phyloP scores from a whole-genome alignment of 2,329 filamentous ascomycete species.

The Alternaria triticina region DNA sequence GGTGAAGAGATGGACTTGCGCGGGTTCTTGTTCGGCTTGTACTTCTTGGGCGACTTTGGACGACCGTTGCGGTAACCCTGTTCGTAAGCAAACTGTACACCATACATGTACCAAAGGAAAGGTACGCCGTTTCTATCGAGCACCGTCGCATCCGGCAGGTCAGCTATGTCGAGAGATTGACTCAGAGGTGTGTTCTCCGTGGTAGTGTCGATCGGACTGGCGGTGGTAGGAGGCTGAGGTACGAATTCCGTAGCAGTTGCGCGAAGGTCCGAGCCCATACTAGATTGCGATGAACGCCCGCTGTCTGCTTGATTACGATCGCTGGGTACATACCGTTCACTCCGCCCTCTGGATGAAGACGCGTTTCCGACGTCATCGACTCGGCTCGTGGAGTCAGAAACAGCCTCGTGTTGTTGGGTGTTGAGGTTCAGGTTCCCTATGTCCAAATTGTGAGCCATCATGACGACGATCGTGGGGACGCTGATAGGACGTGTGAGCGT shows the following conservation, averaged over 20 bases:
- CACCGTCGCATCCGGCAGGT: conserved; percentile 23
- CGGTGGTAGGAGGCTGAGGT: conserved; percentile 13
- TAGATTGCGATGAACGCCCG: conserved; percentile 23
- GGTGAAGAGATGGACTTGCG: neutral
- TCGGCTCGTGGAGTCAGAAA: neutral
- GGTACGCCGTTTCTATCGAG: conserved; percentile 36
- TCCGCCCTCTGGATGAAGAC: conserved; percentile 14
- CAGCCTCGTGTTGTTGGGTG: neutral
- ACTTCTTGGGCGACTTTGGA: conserved; percentile 30
- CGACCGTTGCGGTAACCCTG: conserved; percentile 16
- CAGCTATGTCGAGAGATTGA: neutral
- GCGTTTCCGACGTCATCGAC: neutral
- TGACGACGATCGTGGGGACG: conserved; percentile 1
- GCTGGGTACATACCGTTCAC: conserved; percentile 9
- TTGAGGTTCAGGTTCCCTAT: conserved; percentile 5
- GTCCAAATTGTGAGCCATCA: conserved; percentile 18
- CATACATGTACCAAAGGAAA: conserved; percentile 41
- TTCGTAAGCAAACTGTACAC: conserved; percentile 27
- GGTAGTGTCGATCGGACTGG: neutral
- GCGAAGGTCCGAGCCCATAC: conserved; percentile 31
- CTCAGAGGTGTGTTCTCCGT: neutral
- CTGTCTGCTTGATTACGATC: conserved; percentile 8
- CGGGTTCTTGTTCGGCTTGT: conserved; percentile 14
- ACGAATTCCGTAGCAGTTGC: conserved; percentile 42
- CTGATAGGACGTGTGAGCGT: neutral